Conservation (phyloP, 2,329 filamentous ascomycete genomes). For the Verticillium tricorpus region DNA sequence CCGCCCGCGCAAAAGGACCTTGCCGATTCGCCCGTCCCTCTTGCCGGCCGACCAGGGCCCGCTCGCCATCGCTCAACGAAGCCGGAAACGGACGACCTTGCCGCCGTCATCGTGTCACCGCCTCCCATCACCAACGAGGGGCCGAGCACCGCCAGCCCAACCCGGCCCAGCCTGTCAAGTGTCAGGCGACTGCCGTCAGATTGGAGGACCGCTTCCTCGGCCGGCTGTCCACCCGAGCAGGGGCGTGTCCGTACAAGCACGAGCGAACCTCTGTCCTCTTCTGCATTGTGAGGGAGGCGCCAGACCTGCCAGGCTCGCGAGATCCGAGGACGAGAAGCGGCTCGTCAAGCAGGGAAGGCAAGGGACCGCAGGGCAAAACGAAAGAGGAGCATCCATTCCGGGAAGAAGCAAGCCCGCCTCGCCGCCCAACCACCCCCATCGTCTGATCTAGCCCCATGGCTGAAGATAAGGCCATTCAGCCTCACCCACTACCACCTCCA, state of each 20-base stretch:
- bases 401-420: not conserved
- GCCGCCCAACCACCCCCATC: not conserved
- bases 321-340: not conserved
- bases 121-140: not conserved
- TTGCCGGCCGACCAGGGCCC: not conserved
- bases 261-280: not conserved
- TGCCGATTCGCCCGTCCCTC: not conserved
- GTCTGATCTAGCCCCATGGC: not conserved
- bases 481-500: not conserved
- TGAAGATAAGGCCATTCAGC: not conserved
- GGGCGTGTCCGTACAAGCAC: not conserved
- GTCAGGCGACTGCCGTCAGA: not conserved
- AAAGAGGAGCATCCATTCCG: not conserved
- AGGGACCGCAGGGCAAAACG: not conserved
- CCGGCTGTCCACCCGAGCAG: not conserved
- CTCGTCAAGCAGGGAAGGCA: not conserved
- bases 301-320: not conserved
- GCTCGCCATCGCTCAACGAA: not conserved
- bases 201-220: not conserved
- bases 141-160: not conserved
- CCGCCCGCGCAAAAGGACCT: not conserved
- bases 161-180: not conserved
- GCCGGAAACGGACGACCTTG: not conserved
- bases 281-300: not conserved
- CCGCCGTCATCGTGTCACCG: not conserved